Conservation (phyloP, 805 yeast species). For the Saccharomycopsis fibuligera region DNA sequence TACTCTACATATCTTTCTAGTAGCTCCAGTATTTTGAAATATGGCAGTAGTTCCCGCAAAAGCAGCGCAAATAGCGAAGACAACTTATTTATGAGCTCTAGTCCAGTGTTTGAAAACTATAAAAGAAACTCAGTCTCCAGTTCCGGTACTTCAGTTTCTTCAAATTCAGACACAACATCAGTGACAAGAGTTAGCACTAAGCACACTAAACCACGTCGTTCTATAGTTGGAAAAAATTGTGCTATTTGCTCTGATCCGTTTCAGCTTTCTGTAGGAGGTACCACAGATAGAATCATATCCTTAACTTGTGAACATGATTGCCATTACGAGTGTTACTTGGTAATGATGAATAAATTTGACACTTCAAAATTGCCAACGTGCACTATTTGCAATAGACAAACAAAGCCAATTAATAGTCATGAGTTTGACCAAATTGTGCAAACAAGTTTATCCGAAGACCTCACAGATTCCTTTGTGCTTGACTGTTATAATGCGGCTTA, state of each 20-base stretch:
- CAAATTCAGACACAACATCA: background rate
- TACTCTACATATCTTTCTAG: background rate
- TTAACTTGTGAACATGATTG: constrained; percentile 18
- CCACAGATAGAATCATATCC: constrained; percentile 7
- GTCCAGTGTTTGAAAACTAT: background rate
- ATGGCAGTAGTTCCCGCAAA: background rate
- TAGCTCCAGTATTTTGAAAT: background rate
- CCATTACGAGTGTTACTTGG: constrained; percentile 17
- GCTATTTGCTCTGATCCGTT: constrained; percentile 5
- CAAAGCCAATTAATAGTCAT: constrained; percentile 11
- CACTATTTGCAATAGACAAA: constrained; percentile 6
- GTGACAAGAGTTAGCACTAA: background rate
- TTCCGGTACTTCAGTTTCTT: background rate
- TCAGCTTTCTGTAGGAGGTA: background rate
- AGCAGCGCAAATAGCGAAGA: background rate
- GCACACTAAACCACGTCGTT: background rate
- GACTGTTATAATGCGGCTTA: too few species aligned
- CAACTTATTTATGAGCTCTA: background rate
- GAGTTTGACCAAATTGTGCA: constrained; percentile 14
- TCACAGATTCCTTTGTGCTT: background rate
- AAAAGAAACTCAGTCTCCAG: background rate
- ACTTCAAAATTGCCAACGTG: constrained; percentile 13
- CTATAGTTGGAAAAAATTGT: constrained; percentile 2
- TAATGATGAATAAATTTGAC: constrained; percentile 8
- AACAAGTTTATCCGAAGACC: constrained; percentile 1